phyloP scores from a whole-genome alignment of 1,139 yeast genomes.

The Yamadazyma songkhlaensis region DNA sequence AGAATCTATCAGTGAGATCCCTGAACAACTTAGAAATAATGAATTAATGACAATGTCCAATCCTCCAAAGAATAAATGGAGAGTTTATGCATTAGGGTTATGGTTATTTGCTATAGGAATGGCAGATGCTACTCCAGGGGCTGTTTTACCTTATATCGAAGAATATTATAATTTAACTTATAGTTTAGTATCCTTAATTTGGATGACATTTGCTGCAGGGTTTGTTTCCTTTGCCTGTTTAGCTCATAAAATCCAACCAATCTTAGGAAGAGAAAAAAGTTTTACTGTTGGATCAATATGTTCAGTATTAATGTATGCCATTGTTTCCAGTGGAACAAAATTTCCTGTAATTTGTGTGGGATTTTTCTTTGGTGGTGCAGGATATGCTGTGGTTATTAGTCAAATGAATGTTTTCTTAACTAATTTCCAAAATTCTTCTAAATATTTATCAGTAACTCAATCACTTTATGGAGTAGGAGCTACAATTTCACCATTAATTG shows the following conservation, averaged over 20 bases:
- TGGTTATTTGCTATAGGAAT: slow-evolving; percentile 41
- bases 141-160: slow-evolving; percentile 44
- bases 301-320: slow-evolving; percentile 35
- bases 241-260: slow-evolving; percentile 38
- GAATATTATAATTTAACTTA: slow-evolving; percentile 32
- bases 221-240: slow-evolving; percentile 37
- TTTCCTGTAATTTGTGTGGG: slow-evolving; percentile 48
- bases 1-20: background rate
- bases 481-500: slow-evolving; percentile 55
- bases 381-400: slow-evolving; percentile 52
- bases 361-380: slow-evolving; percentile 59
- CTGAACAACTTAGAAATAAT: background rate
- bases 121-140: slow-evolving; percentile 49
- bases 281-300: slow-evolving; percentile 32
- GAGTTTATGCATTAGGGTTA: slow-evolving; percentile 35
- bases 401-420: slow-evolving; percentile 58
- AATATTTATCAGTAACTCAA: slow-evolving; percentile 52
- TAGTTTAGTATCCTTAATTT: slow-evolving; percentile 40
- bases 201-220: slow-evolving; percentile 46
- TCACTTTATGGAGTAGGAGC: slow-evolving; percentile 67
- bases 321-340: slow-evolving; percentile 34
- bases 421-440: slow-evolving; percentile 47
- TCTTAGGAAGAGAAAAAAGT: slow-evolving; percentile 39
- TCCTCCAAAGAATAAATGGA: slow-evolving; percentile 43
- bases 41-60: slow-evolving; percentile 22